Evolutionary conservation across 202 grass and related monocot genomes (phyloP).

Genomic region (Cymbopogon flexuosus): DNA sequence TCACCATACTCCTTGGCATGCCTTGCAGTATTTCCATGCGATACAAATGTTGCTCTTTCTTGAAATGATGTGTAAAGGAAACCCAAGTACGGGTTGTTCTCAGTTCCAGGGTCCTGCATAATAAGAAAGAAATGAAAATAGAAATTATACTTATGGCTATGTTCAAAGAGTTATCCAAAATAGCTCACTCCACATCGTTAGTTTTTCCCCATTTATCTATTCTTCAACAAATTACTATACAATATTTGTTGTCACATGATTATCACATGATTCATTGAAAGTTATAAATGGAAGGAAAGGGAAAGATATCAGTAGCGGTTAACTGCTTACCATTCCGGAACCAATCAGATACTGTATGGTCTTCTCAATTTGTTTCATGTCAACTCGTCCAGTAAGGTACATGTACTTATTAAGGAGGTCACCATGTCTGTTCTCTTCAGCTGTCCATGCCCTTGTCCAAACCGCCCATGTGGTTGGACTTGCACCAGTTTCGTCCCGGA

Average conservation of each 20-base stretch:
- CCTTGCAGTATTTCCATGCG: constrained; percentile 88
- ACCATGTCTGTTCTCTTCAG: constrained; percentile 89
- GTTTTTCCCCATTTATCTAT: background rate
- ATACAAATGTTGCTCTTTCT: constrained; percentile 91
- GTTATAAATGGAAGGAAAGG: background rate
- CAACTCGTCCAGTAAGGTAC: constrained; percentile 81
- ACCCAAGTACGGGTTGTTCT: constrained; percentile 88
- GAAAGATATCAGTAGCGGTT: background rate
- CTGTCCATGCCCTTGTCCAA: constrained; percentile 93
- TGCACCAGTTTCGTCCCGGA: constrained; percentile 81
- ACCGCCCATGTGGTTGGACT: constrained; percentile 87
- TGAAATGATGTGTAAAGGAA: constrained; percentile 96
- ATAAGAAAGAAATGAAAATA: constrained; percentile 13
- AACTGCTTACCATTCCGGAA: constrained; percentile 65
- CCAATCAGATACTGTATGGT: constrained; percentile 95
- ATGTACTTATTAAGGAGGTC: constrained; percentile 94
- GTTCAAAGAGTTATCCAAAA: constrained; percentile 3
- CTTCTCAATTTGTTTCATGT: constrained; percentile 96
- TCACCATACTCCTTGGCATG: constrained; percentile 83
- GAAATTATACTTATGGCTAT: background rate
- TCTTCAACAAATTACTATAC: background rate
- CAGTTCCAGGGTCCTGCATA: constrained; percentile 84
- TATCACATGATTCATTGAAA: background rate
- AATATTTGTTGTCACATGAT: background rate
- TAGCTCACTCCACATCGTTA: background rate